Conservation (phyloP, 192 early-diverging fungal species). For the Umbelopsis isabellina region DNA sequence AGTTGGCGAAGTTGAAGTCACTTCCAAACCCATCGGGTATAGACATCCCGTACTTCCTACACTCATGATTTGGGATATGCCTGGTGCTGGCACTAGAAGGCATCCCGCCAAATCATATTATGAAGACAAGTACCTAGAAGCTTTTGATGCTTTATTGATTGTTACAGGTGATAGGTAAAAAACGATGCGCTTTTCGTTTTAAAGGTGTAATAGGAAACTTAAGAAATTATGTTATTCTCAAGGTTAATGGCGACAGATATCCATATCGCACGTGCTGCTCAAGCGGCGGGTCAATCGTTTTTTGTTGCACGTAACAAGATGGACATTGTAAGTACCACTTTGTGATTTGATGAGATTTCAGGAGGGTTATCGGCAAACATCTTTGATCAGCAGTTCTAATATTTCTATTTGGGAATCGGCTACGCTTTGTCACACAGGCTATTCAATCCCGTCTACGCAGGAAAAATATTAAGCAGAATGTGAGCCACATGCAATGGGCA, state of each 20-base stretch:
- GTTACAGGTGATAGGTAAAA: slow-evolving; percentile 23
- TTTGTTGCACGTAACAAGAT: slow-evolving; percentile 26
- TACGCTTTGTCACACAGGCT: neutral
- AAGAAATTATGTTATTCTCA: no score
- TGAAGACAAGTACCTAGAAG: slow-evolving; percentile 24
- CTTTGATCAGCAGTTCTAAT: no score
- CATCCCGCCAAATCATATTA: slow-evolving; percentile 27
- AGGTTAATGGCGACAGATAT: slow-evolving; percentile 30
- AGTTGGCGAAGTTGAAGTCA: slow-evolving; percentile 30
- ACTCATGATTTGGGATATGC: slow-evolving; percentile 34
- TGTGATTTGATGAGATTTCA: no score
- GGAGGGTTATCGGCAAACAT: no score
- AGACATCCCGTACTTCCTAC: slow-evolving; percentile 22
- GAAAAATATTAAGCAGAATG: slow-evolving; percentile 6
- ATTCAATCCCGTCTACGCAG: slow-evolving; percentile 5
- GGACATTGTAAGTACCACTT: slow-evolving; percentile 21
- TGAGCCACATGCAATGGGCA: slow-evolving; percentile 2
- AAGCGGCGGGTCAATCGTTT: slow-evolving; percentile 7
- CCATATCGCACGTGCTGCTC: slow-evolving; percentile 22
- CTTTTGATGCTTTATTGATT: slow-evolving; percentile 33
- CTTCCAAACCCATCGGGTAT: slow-evolving; percentile 14
- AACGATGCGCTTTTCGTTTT: neutral
- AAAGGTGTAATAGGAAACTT: neutral
- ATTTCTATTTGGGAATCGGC: neutral
- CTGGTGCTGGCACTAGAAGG: slow-evolving; percentile 25